A percentile compares a stretch with the other conserved stretches of the same genome.
These are phyloP conservation scores for Fusarium concolor DNA, from an alignment of 2,329 filamentous ascomycete species.

Conservation along the genomic window DNA sequence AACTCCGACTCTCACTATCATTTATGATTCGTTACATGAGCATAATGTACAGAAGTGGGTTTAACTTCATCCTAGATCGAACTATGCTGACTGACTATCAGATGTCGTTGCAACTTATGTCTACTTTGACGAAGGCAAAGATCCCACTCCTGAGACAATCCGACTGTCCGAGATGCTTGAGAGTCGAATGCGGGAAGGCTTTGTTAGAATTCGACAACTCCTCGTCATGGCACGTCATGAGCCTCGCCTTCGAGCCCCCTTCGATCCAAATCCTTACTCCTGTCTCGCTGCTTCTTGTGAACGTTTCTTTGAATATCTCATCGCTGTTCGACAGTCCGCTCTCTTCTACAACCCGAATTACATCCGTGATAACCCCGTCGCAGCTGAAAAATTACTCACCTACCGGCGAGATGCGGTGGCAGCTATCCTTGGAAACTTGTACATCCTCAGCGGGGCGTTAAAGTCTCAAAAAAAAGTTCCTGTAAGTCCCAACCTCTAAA, in stretches of 20 bases:
- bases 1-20: slow-evolving; percentile 66
- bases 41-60: slow-evolving; percentile 65
- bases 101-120: slow-evolving; percentile 67
- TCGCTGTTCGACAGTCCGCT: slow-evolving; percentile 67
- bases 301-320: slow-evolving; percentile 69
- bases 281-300: slow-evolving; percentile 67
- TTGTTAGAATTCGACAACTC: slow-evolving; percentile 67
- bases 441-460: slow-evolving; percentile 67
- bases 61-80: neutral
- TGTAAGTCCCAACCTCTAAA: slow-evolving; percentile 46
- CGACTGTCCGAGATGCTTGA: slow-evolving; percentile 67
- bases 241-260: slow-evolving; percentile 67
- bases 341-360: slow-evolving; percentile 67
- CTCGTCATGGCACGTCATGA: slow-evolving; percentile 69
- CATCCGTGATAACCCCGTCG: slow-evolving; percentile 62
- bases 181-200: slow-evolving; percentile 69
- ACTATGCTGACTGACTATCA: slow-evolving; percentile 37
- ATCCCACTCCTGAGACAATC: slow-evolving; percentile 64
- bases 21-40: slow-evolving; percentile 69
- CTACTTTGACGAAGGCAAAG: slow-evolving; percentile 66
- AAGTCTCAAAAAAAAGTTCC: slow-evolving; percentile 63
- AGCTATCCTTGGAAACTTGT: slow-evolving; percentile 67
- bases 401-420: slow-evolving; percentile 68
- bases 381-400: slow-evolving; percentile 60
- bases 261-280: slow-evolving; percentile 67